These are phyloP conservation scores for Diaporthe citri DNA, from an alignment of 2,329 filamentous ascomycete species.

Conservation along the genomic window DNA sequence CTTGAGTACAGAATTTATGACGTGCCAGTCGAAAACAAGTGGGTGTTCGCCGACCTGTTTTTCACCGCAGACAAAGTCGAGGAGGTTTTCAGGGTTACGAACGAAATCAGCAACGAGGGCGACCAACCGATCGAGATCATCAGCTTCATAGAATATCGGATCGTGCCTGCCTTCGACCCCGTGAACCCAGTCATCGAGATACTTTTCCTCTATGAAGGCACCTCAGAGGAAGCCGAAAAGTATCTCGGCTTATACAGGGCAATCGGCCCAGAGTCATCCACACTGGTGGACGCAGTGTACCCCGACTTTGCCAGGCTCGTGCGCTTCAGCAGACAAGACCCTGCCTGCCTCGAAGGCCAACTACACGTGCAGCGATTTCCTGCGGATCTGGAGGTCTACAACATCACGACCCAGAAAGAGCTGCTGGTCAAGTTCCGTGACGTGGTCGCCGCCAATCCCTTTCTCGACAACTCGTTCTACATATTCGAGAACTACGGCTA, in stretches of 20 bases:
- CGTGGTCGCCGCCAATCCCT: not conserved
- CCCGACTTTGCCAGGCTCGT: slow-evolving; percentile 41
- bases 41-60: slow-evolving; percentile 4
- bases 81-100: slow-evolving; percentile 13
- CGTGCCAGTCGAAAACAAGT: not conserved
- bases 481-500: slow-evolving; percentile 46
- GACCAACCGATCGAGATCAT: slow-evolving; percentile 7
- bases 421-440: slow-evolving; percentile 3
- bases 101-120: not conserved
- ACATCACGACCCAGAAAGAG: slow-evolving; percentile 49
- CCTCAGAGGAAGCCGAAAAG: slow-evolving; percentile 36
- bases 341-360: slow-evolving; percentile 46
- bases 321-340: slow-evolving; percentile 45
- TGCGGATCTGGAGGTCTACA: slow-evolving; percentile 42
- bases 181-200: not conserved
- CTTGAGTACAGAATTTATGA: slow-evolving; percentile 3
- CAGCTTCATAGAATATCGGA: slow-evolving; percentile 43
- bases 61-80: slow-evolving; percentile 28
- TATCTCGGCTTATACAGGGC: slow-evolving; percentile 3
- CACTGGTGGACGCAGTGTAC: not conserved
- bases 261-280: not conserved
- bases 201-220: not conserved
- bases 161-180: not conserved
- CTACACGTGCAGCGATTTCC: slow-evolving; percentile 13
- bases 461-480: slow-evolving; percentile 48